phyloP scores from a whole-genome alignment of 441 rosid genomes.

The Eutrema salsugineum region DNA sequence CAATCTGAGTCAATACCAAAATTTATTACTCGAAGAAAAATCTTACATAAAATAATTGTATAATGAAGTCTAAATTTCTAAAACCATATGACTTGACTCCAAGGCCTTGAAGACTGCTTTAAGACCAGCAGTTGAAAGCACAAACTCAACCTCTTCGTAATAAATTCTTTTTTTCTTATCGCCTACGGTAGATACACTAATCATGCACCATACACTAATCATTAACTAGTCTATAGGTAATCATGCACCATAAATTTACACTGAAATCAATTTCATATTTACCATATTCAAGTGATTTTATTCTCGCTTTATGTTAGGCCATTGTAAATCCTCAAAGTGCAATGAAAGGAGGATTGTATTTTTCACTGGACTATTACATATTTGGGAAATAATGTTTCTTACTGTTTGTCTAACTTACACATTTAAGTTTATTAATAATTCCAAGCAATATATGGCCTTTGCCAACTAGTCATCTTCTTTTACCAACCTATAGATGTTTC shows the following conservation, averaged over 20 bases:
- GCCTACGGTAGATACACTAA: background rate
- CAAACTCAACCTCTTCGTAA: background rate
- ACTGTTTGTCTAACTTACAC: background rate
- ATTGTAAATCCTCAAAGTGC: background rate
- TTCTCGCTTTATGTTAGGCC: background rate
- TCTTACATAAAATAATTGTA: background rate
- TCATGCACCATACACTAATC: background rate
- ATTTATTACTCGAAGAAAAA: background rate
- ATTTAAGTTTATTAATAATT: background rate
- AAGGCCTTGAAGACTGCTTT: background rate
- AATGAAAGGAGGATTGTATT: background rate
- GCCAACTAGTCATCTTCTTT: background rate
- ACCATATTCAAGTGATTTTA: background rate
- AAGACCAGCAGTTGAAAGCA: conserved; percentile 12
- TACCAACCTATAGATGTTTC: background rate
- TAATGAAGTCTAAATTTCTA: conserved; percentile 6
- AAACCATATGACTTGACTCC: conserved; percentile 19
- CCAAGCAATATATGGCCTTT: background rate
- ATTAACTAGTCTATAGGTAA: no score
- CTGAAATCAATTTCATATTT: background rate
- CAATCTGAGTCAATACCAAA: background rate
- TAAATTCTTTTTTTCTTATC: background rate
- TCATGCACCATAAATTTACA: background rate
- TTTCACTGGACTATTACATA: background rate
- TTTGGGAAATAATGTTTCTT: background rate